phyloP scores from a whole-genome alignment of 805 yeast species.

The Komagataella kurtzmanii region DNA sequence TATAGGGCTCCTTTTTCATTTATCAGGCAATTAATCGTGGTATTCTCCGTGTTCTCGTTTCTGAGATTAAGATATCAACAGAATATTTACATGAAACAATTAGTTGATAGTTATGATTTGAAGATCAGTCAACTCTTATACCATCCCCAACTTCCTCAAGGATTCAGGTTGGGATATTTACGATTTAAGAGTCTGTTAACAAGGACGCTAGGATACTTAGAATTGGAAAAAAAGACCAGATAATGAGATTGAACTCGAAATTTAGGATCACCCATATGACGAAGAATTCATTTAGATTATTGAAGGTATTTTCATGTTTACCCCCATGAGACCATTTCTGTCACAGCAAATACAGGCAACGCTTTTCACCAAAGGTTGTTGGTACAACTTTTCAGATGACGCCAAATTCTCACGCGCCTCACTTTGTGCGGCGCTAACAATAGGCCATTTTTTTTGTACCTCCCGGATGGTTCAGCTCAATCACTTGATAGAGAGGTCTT shows the following conservation, averaged over 20 bases:
- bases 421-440: not conserved
- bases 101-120: conserved; percentile 32
- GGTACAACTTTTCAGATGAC: no score
- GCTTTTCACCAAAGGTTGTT: not conserved
- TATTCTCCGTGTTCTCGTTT: conserved; percentile 36
- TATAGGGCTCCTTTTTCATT: conserved; percentile 14
- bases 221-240: not conserved
- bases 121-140: conserved; percentile 23
- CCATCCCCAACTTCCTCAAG: conserved; percentile 22
- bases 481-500: conserved; percentile 35
- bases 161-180: conserved; percentile 4
- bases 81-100: conserved; percentile 36
- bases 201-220: conserved; percentile 1
- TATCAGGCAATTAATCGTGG: conserved; percentile 21
- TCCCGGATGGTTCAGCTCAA: not conserved
- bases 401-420: not conserved
- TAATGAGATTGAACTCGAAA: not conserved
- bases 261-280: no score
- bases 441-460: no score
- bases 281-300: no score
- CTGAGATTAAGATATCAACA: conserved; percentile 48
- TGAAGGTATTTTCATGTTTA: no score
- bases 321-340: no score
- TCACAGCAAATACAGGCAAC: not conserved
- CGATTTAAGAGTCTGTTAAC: not conserved